Evolutionary conservation across 2,329 filamentous ascomycete species (phyloP), one percentile per base, ranked within the genome.

Genomic region (Diaporthe sp.): DNA sequence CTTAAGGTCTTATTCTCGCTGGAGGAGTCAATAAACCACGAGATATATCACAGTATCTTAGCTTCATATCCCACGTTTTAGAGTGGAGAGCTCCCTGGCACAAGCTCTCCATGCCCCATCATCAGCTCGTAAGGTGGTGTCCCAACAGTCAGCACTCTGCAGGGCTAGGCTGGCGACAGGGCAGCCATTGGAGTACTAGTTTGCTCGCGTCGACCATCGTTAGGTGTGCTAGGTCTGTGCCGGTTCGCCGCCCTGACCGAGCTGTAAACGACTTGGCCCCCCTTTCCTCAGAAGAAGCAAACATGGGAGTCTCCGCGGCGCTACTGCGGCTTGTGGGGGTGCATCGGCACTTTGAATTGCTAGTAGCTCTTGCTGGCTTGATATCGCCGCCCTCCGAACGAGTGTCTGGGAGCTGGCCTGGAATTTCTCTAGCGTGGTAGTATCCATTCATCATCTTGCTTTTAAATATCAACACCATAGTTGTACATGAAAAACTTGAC

Each of bases 1-100:
- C n/a, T 42, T 55, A 42, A 42, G 65, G 65, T 39, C 22, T 42
- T 55, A 55, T 70, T 55, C 49, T 70, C 65, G 65, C 65, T 70
- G 34, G 55, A 39, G 65, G 49, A 34, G 15, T 42, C 65, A 70
- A 55, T 70, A 70, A 17, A 4, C 49, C 34, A 70, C 65, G 34
- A 70, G 28, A 55, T 55, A 70, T 55, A 42, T 53, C 65, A 70
- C 65, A 70, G 39, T n/a, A 9, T 25, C 20, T 55, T 70, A 55
- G 65, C 65, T 55, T 34, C 65, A 42, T 42, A 70, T 70, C 65
- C 65, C 65, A 55, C 65, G 65, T 70, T 70, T 42, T 70, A 70
- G 49, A 9, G 34, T 53, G 49, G 34, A 55, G 49, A 70, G 49
- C 31, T 55, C 65, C 65, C 65, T 25, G 65, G 34, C 65, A 31